Evolutionary conservation across 1,284 basidiomycete genomes (phyloP).

Genomic region (Mycocalia duriaeana): DNA sequence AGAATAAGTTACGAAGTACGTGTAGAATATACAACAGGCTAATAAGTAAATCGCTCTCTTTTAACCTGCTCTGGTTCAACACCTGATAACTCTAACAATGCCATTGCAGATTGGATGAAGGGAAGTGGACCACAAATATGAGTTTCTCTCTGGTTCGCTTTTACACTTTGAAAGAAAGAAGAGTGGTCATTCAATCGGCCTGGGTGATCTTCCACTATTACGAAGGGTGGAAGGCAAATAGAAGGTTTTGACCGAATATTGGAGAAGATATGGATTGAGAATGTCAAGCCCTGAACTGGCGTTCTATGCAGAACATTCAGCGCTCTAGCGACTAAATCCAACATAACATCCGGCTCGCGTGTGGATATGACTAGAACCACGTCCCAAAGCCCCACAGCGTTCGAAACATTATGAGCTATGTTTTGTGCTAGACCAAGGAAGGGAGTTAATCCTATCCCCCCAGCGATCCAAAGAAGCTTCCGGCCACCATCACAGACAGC

Average conservation of each 20-base stretch:
- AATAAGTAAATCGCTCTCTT: constrained; percentile 5
- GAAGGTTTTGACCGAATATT: neutral
- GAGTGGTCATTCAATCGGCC: neutral
- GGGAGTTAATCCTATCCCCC: constrained; percentile 57
- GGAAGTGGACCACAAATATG: constrained; percentile 5
- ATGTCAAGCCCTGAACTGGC: neutral
- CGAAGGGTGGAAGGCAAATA: neutral
- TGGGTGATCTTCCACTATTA: neutral
- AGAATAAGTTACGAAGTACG: too few species aligned
- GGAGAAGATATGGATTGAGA: neutral
- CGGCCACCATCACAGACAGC: constrained; percentile 2
- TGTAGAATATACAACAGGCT: too few species aligned
- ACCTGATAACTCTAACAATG: constrained; percentile 1
- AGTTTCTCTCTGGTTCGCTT: neutral
- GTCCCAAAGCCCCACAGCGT: constrained; percentile 23
- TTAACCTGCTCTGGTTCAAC: constrained; percentile 2
- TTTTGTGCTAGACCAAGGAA: constrained; percentile 46
- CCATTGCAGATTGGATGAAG: constrained; percentile 2
- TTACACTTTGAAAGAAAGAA: neutral
- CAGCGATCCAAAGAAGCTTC: constrained; percentile 46
- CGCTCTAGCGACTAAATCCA: constrained; percentile 14
- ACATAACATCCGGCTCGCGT: constrained; percentile 42
- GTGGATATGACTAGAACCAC: constrained; percentile 43
- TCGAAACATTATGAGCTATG: constrained; percentile 16
- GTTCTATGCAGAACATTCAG: neutral